These are phyloP conservation scores for Coemansia sp. DNA, from an alignment of 192 early-diverging fungal species.

Conservation along the genomic window DNA sequence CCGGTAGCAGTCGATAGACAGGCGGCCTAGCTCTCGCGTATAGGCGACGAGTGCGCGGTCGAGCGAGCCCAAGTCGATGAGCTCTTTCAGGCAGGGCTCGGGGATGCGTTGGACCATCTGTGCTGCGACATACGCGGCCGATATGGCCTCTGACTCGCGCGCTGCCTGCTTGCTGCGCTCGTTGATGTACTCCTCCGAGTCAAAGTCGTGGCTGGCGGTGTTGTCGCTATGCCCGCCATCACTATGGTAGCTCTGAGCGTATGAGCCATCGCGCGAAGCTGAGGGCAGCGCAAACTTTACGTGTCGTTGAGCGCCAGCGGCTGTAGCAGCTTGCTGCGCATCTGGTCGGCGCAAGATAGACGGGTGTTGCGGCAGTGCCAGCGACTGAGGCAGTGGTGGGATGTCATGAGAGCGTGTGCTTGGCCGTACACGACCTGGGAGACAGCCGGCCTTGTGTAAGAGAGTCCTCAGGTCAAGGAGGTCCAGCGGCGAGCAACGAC, in stretches of 20 bases:
- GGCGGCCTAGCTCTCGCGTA: conserved; percentile 24
- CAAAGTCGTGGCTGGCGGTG: conserved; percentile 8
- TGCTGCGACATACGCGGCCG: background rate
- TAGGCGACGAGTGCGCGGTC: conserved; percentile 25
- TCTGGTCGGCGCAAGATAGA: conserved; percentile 26
- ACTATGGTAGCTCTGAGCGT: background rate
- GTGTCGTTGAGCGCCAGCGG: conserved; percentile 10
- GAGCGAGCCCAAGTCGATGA: conserved; percentile 34
- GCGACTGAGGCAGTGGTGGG: background rate
- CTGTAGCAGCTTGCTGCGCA: background rate
- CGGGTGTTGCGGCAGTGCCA: conserved; percentile 5
- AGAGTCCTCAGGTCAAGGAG: conserved; percentile 30
- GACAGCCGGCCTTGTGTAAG: conserved; percentile 25
- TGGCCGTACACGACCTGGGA: conserved; percentile 21
- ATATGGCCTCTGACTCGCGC: background rate
- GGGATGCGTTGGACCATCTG: conserved; percentile 34
- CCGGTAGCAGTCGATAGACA: conserved; percentile 35
- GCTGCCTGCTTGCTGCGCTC: background rate
- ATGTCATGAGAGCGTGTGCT: conserved; percentile 19
- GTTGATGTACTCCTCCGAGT: conserved; percentile 9
- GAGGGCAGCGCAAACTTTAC: conserved; percentile 35
- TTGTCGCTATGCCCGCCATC: conserved; percentile 9
- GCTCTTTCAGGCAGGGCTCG: conserved; percentile 24
- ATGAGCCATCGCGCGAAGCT: background rate
- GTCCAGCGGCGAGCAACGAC: conserved; percentile 27